A percentile compares a stretch with the other conserved stretches of the same genome.
phyloP scores from a whole-genome alignment of 495 filamentous ascomycete genomes.

The Penicillium tannophilum region DNA sequence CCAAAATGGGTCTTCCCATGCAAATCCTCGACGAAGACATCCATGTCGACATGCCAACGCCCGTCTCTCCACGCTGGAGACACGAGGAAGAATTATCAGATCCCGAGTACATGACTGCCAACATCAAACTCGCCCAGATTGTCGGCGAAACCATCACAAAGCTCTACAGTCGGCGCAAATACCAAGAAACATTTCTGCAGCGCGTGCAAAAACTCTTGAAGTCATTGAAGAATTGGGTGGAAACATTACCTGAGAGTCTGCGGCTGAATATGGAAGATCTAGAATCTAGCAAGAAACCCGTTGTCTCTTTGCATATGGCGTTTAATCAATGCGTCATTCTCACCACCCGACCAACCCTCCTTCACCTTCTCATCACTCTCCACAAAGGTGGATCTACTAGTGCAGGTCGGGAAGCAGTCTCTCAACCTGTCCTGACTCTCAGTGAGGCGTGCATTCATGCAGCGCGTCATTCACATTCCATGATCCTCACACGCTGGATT shows the following conservation, averaged over 20 bases:
- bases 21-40: conserved; percentile 52
- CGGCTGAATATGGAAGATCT: conserved; percentile 41
- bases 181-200: conserved; percentile 46
- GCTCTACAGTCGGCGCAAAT: conserved; percentile 47
- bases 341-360: conserved; percentile 43
- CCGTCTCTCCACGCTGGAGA: conserved; percentile 32
- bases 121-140: conserved; percentile 45
- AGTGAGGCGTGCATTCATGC: conserved; percentile 50
- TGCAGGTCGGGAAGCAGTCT: conserved; percentile 28
- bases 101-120: conserved; percentile 42
- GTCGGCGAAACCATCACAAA: conserved; percentile 46
- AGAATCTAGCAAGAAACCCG: conserved; percentile 41
- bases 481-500: conserved; percentile 48
- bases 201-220: conserved; percentile 48
- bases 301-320: conserved; percentile 44
- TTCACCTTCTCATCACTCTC: conserved; percentile 45
- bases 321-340: conserved; percentile 50
- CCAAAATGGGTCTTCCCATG: conserved; percentile 48
- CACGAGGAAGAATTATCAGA: conserved; percentile 48
- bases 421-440: conserved; percentile 43
- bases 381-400: conserved; percentile 20
- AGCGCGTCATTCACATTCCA: conserved; percentile 44
- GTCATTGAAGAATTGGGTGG: conserved; percentile 48
- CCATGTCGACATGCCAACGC: conserved; percentile 47
- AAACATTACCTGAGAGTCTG: conserved; percentile 44